Base-by-base conservation (phyloP, 192 early-diverging fungal species). In the Cetraspora pellucida region DNA sequence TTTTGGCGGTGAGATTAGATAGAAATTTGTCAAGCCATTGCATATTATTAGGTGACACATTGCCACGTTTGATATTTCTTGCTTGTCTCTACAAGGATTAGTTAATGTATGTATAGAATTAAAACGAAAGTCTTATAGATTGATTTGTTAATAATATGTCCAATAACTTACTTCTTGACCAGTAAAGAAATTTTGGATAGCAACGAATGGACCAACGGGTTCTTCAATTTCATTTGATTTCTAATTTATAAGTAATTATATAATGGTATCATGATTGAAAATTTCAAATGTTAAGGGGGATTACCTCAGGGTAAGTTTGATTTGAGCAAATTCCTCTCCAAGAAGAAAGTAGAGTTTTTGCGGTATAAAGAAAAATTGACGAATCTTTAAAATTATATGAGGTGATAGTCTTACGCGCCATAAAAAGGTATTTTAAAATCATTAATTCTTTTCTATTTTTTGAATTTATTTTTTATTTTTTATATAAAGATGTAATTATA, bases 321-420 rank as follows among this genome's bases (percentile, higher is more conserved):
- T 79, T 71, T 72, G 82, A 60, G 16, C 77, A 77, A 17, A 77
- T 16, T 4, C 27, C 70, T 63, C 75, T 79, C 84, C 82, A 85
- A 46, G 81, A 78, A n/a, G 14, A 70, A 17, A 85, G 54, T 16
- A 80, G 68, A 44, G 74, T 71, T 43, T 78, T 81, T n/a, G 68
- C 72, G 37, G 44, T n/a, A 75, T 73, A 83, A 17, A 85, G 30
- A 16, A 69, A 59, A 25, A 85, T 81, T 47, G 78, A 77, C 2
- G 84, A 63, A 66, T 85, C 78, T 44, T 82, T 80, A 73, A 85
- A 83, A 17, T 80, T 79, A 77, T 81, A 85, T 49, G 79, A 43
- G 4, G 66, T 65, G 21, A 85, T 82, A 13, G 81, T 79, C 13
- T 72, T 77, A 19, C 77, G 66, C 19, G 81, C 77, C 43, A 57